Conservation (phyloP, 2,329 filamentous ascomycete genomes). For the Trichoderma sp. region DNA sequence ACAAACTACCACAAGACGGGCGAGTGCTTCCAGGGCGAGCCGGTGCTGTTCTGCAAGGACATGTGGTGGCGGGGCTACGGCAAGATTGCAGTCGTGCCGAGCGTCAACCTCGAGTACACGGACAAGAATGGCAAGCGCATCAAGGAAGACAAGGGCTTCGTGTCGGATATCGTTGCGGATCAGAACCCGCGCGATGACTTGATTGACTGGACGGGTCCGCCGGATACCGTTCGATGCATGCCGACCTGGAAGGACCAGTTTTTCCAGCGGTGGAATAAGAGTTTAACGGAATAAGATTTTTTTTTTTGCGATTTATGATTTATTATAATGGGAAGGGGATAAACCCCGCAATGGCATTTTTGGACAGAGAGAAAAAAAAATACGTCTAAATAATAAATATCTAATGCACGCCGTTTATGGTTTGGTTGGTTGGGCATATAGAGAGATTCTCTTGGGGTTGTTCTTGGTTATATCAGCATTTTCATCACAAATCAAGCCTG, state of each 20-base stretch:
- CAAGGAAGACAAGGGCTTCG: slow-evolving; percentile 56
- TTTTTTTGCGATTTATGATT: not conserved
- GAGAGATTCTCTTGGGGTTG: not conserved
- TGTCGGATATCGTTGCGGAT: slow-evolving; percentile 40
- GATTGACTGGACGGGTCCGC: slow-evolving; percentile 53
- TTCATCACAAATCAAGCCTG: not conserved
- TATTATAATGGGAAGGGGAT: not conserved
- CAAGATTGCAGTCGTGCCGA: slow-evolving; percentile 60
- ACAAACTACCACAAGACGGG: slow-evolving; percentile 33
- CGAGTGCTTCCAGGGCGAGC: slow-evolving; percentile 60
- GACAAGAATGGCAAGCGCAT: slow-evolving; percentile 49
- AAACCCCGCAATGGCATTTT: not conserved
- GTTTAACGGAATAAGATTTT: slow-evolving; percentile 1
- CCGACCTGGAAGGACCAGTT: slow-evolving; percentile 46
- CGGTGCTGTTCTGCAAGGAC: slow-evolving; percentile 61
- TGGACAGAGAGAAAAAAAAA: not conserved
- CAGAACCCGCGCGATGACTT: slow-evolving; percentile 38
- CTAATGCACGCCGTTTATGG: not conserved
- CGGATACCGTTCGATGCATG: slow-evolving; percentile 54
- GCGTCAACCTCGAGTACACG: slow-evolving; percentile 59
- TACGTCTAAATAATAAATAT: not conserved
- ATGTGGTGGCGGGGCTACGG: slow-evolving; percentile 55
- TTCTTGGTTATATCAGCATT: not conserved
- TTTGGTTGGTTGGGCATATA: not conserved
- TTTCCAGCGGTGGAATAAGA: slow-evolving; percentile 46